Conservation (phyloP, 2,329 filamentous ascomycete genomes). For the Akanthomyces dipterigenus region DNA sequence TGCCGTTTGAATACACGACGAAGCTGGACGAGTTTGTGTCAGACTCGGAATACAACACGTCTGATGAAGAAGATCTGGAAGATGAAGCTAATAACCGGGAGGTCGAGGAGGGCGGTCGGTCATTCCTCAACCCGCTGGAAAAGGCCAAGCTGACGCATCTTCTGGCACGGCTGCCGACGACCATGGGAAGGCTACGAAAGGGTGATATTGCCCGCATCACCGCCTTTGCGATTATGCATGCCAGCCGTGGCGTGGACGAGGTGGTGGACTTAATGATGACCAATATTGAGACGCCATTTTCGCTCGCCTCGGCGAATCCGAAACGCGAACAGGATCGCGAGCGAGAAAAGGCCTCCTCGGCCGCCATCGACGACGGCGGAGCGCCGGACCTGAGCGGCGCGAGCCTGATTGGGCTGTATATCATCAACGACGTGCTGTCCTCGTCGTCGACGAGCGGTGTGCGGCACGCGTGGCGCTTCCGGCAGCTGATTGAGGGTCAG, state of each 20-base stretch:
- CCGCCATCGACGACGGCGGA: conserved; percentile 39
- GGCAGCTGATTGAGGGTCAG: conserved; percentile 69
- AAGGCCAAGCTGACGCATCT: conserved; percentile 80
- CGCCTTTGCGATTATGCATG: conserved; percentile 82
- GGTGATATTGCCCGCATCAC: conserved; percentile 83
- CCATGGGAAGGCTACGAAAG: conserved; percentile 66
- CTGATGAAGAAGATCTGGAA: conserved; percentile 70
- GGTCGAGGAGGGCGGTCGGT: conserved; percentile 41
- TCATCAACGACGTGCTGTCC: conserved; percentile 70
- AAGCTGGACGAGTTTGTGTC: conserved; percentile 72
- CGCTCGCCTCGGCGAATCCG: conserved; percentile 64
- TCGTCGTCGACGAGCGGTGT: conserved; percentile 70
- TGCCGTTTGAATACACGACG: conserved; percentile 78
- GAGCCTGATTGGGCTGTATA: conserved; percentile 74
- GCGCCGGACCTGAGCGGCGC: conserved; percentile 60
- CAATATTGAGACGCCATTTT: conserved; percentile 73
- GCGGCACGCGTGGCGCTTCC: conserved; percentile 79
- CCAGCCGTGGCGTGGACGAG: conserved; percentile 78
- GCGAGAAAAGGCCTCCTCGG: conserved; percentile 30
- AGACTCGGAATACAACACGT: conserved; percentile 79
- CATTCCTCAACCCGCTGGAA: conserved; percentile 73
- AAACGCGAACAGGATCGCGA: conserved; percentile 36
- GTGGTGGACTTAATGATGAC: conserved; percentile 82
- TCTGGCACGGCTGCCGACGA: conserved; percentile 73
- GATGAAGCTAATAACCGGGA: conserved; percentile 45